Base-by-base conservation (phyloP, 1,139 yeast species). In the Pichia sp. region DNA sequence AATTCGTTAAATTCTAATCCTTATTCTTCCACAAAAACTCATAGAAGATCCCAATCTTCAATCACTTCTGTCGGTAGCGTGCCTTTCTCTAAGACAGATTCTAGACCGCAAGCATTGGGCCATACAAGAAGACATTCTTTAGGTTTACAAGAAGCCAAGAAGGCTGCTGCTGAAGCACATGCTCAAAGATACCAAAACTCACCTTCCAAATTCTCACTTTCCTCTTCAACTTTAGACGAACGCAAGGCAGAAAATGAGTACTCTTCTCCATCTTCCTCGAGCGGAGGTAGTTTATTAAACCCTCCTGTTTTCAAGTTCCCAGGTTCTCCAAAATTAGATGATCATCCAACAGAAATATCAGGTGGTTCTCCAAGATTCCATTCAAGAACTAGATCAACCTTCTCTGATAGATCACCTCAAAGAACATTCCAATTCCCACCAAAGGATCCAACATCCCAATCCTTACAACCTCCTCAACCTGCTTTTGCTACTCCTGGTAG, bases 121-220 rank as follows among this genome's bases (percentile, higher is more conserved):
- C 99, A 93, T 63, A 73, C 76, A 43, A 81, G 99, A 69, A 80
- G 99, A 66, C 99, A 93, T 63, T 90, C 97, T 0, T 71, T 93
- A 53, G 98, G 96, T 2, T 73, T 93, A 50, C 85, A 85, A 50
- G 99, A 93, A 67, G 99, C 99, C n/a, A 91, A 88, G 59, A 84
- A 85, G 58, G 98, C 98, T 4, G 99, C 99, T 15, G 96, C 96
- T 9, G 81, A 81, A 59, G 91, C 90, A 43, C 96, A 89, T 66
- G 83, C 85, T 3, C 73, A 79, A 65, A 69, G 81, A 62, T 68
- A 72, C 5, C 36, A 32, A 14, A 67, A 77, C 42, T 65, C 69
- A 10, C 68, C 67, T 19, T 56, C 67, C 12, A 58, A 76, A 44
- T 56, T 72, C 18, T 52, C 61, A 3, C 32, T 52, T 3, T 48